phyloP scores from a whole-genome alignment of 176 grass and related monocot genomes.

The Sorghum bicolor region Sorghum_bicolor_NCBIv3 NC_012872.2:69083501-69084000 shows the following conservation, averaged over 20 bases:
- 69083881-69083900: constrained; percentile 73
- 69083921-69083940: constrained; percentile 43
- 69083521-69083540: constrained; percentile 87
- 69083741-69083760: constrained; percentile 44
- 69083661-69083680: constrained; percentile 72
- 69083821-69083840: background rate
- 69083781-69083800: background rate
- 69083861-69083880: constrained; percentile 39
- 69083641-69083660: constrained; percentile 77
- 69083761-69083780: constrained; percentile 5
- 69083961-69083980: background rate
- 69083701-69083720: constrained; percentile 93
- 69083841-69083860: background rate
- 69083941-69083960: constrained; percentile 20
- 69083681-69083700: constrained; percentile 95
- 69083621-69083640: constrained; percentile 69
- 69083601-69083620: constrained; percentile 51
- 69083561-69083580: constrained; percentile 73
- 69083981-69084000: background rate
- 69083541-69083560: constrained; percentile 65
- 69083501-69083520: constrained; percentile 79
- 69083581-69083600: constrained; percentile 59
- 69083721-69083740: constrained; percentile 86
- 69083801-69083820: background rate
- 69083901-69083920: constrained; percentile 86